phyloP scores from a whole-genome alignment of 345 rosid species.

The Populus simonii region DNA sequence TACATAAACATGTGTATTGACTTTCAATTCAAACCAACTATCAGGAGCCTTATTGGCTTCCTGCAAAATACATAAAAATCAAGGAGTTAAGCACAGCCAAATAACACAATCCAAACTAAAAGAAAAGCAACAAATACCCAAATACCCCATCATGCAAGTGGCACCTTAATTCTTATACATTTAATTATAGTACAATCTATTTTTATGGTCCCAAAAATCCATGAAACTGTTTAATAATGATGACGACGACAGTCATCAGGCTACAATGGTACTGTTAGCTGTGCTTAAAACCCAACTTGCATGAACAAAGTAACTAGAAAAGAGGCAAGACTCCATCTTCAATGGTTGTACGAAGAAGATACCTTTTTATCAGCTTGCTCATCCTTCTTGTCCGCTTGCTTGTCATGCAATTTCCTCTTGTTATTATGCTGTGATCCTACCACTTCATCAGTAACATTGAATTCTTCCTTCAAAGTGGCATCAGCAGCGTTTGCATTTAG shows the following conservation, averaged over 20 bases:
- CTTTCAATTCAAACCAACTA: conserved; percentile 96
- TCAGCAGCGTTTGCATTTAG: conserved; percentile 36
- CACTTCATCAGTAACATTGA: conserved; percentile 34
- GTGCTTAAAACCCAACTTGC: not conserved
- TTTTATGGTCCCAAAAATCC: not conserved
- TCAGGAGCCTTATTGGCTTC: conserved; percentile 95
- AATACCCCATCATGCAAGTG: not conserved
- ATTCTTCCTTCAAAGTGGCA: conserved; percentile 39
- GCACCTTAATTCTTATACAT: not conserved
- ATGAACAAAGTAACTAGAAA: conserved; percentile 12
- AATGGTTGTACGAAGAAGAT: not conserved
- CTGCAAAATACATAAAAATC: conserved; percentile 36
- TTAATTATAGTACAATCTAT: not conserved
- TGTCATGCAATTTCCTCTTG: conserved; percentile 56
- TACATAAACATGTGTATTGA: conserved; percentile 89
- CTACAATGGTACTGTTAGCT: not conserved
- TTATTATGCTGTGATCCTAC: conserved; percentile 40
- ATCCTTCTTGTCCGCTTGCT: conserved; percentile 6
- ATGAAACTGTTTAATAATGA: not conserved
- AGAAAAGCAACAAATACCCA: not conserved
- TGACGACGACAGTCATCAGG: not conserved
- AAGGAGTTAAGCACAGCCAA: not conserved
- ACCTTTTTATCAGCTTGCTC: conserved; percentile 67
- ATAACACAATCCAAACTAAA: not conserved
- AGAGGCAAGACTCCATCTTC: not conserved